Conservation (phyloP, 75 land plant genomes). For the Pseudotsuga menziesii region DNA sequence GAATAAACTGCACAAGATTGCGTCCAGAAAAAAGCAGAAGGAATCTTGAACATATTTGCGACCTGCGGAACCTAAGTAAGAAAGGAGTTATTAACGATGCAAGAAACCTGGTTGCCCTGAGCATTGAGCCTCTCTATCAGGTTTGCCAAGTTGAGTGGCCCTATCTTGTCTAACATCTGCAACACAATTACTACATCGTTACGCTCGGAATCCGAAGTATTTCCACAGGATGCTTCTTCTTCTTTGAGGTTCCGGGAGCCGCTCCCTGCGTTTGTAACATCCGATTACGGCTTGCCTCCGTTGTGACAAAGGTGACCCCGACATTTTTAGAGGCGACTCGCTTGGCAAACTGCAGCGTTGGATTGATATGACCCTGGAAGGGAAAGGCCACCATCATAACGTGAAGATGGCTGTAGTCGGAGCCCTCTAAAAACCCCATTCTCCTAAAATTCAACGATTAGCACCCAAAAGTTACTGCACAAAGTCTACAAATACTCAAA, state of each 20-base stretch:
- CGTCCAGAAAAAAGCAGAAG: conserved; percentile 60
- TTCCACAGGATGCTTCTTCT: too few species aligned
- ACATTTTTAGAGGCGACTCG: conserved; percentile 4
- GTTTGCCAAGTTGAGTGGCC: neutral
- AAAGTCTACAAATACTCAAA: too few species aligned
- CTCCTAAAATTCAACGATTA: too few species aligned
- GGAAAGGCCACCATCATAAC: conserved; percentile 15
- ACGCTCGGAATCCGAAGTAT: neutral
- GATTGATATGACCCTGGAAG: conserved; percentile 13
- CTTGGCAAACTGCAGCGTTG: conserved; percentile 9
- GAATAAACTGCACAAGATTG: conserved; percentile 36
- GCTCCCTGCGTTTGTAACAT: neutral
- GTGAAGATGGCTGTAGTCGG: neutral
- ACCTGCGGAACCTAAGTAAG: conserved; percentile 52
- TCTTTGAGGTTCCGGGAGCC: too few species aligned
- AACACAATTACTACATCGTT: neutral
- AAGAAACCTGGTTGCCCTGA: conserved; percentile 28
- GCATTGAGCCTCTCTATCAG: conserved; percentile 25
- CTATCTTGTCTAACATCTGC: neutral
- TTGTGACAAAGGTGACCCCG: neutral
- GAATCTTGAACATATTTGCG: conserved; percentile 27
- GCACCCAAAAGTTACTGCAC: too few species aligned
- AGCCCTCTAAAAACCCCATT: too few species aligned
- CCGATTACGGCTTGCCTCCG: neutral
- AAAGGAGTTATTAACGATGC: conserved; percentile 44